Base-by-base conservation (phyloP, 2,329 filamentous ascomycete genomes). In the Fusarium torulosum region DNA sequence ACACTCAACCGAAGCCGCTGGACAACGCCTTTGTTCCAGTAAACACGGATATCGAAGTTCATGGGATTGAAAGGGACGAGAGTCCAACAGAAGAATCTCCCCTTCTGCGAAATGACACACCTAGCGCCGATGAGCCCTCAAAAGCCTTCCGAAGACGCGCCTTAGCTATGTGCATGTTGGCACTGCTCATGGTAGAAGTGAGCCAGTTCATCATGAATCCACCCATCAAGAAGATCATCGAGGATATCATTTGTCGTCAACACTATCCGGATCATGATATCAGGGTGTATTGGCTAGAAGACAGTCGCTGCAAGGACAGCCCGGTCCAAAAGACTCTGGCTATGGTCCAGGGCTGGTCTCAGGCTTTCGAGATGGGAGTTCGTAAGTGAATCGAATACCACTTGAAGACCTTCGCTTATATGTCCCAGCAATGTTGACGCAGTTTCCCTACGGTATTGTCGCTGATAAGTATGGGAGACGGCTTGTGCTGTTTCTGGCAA, bases 291-390 rank as follows among this genome's bases (percentile, higher is more conserved):
- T 70, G 51, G 4, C 62, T 75, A 71, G 51, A 75, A 3, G 83
- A 86, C 56, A 71, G 77, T 43, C 76, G 79, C 7, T 88, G 86
- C 76, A 88, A 88, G 70, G 72, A 74, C 4, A 72, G 77, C 1
- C 74, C 77, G 4, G 83, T 89, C 1, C 85, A 88, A 67, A 78
- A 81, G 25, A 79, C 80, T 20, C 76, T 88, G 42, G 84, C 86
- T 14, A 81, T 83, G 78, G 75, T 88, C 19, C 78, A 79, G 40
- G 85, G 84, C 1, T 84, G 83, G 79, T 69, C 76, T 42, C 65
- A 75, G 20, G 80, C 82, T 2, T 76, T 85, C 29, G 80, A 85
- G 33, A 80, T 81, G 57, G 71, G 86, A 6, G 81, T 85, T 11
- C 79, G 81, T 82, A 66, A 70, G 77, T 77, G 10, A 25, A 27